Evolutionary conservation across 2,329 filamentous ascomycete genomes (phyloP).

Genomic region (Aspergillus carbonarius): DNA sequence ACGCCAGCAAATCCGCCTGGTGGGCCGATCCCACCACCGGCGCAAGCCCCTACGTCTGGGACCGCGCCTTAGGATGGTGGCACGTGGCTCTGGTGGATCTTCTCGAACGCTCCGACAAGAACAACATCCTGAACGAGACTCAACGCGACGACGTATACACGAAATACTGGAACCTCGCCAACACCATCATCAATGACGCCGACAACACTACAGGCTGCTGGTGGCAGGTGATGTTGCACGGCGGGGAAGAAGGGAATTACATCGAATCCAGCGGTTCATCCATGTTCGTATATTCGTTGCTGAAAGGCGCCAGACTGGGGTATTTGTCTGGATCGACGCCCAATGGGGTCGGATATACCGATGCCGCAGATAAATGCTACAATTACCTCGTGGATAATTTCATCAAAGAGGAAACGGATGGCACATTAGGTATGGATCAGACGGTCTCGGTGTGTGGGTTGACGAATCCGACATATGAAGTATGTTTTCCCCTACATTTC

Average conservation of each 20-base stretch:
- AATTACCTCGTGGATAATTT: slow-evolving; percentile 46
- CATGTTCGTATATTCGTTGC: slow-evolving; percentile 57
- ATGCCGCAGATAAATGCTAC: slow-evolving; percentile 46
- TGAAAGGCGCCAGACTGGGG: slow-evolving; percentile 48
- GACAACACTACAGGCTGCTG: slow-evolving; percentile 52
- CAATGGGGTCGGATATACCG: slow-evolving; percentile 29
- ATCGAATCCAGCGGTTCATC: slow-evolving; percentile 60
- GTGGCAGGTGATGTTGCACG: slow-evolving; percentile 59
- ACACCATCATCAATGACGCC: slow-evolving; percentile 44
- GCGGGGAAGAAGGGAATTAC: slow-evolving; percentile 55
- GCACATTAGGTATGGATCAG: slow-evolving; percentile 52
- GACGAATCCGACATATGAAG: slow-evolving; percentile 52
- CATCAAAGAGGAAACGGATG: slow-evolving; percentile 49
- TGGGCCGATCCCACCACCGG: slow-evolving; percentile 56
- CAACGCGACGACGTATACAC: slow-evolving; percentile 38
- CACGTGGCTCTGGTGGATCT: slow-evolving; percentile 53
- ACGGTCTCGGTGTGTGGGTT: slow-evolving; percentile 56
- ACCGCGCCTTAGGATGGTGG: slow-evolving; percentile 57
- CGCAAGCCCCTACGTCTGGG: slow-evolving; percentile 55
- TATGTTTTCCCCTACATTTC: slow-evolving; percentile 25
- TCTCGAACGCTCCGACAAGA: slow-evolving; percentile 46
- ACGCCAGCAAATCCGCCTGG: slow-evolving; percentile 47
- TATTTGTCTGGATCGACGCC: slow-evolving; percentile 16
- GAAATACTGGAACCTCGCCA: slow-evolving; percentile 45
- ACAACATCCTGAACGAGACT: slow-evolving; percentile 25